Percentiles rank a stretch among this genome's conserved stretches.
These are phyloP conservation scores for Globisporangium irregulare DNA, from an alignment of 352 stramenopile species.

Conservation along the genomic window DNA sequence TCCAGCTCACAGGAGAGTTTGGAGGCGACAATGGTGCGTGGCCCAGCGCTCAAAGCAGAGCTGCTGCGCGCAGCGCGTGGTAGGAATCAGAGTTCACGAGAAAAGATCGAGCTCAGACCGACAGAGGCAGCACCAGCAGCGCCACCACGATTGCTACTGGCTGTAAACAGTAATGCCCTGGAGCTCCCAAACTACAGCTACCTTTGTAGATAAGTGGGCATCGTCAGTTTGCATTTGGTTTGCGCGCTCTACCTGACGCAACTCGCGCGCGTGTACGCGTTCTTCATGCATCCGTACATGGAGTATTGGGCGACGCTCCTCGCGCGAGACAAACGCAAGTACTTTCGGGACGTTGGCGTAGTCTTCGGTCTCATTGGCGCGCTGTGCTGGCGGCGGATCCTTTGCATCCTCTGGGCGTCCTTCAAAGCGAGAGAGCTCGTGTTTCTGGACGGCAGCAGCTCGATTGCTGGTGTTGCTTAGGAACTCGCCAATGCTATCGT, in stretches of 20 bases:
- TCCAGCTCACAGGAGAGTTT: too few species aligned
- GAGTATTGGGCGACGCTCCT: slow-evolving; percentile 2
- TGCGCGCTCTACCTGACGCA: slow-evolving; percentile 9
- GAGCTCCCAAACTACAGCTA: neutral
- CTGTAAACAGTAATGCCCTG: neutral
- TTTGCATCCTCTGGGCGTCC: neutral
- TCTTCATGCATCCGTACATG: slow-evolving; percentile 5
- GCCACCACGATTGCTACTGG: too few species aligned
- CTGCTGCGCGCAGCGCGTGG: too few species aligned
- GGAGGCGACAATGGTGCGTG: too few species aligned
- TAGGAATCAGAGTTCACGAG: too few species aligned
- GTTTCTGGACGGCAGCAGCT: neutral
- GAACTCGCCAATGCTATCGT: too few species aligned
- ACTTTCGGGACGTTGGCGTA: neutral
- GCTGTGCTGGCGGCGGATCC: slow-evolving; percentile 10
- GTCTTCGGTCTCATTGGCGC: neutral
- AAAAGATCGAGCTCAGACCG: too few species aligned
- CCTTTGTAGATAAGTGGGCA: neutral
- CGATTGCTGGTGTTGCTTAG: too few species aligned
- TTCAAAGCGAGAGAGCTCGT: neutral
- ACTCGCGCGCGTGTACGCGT: neutral
- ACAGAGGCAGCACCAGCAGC: too few species aligned
- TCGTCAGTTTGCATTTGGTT: neutral
- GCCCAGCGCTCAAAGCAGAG: too few species aligned
- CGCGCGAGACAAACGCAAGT: neutral